These are phyloP conservation scores for Scutellaria galericulata DNA, from an alignment of 257 asterid genomes.

Conservation along the genomic window DNA sequence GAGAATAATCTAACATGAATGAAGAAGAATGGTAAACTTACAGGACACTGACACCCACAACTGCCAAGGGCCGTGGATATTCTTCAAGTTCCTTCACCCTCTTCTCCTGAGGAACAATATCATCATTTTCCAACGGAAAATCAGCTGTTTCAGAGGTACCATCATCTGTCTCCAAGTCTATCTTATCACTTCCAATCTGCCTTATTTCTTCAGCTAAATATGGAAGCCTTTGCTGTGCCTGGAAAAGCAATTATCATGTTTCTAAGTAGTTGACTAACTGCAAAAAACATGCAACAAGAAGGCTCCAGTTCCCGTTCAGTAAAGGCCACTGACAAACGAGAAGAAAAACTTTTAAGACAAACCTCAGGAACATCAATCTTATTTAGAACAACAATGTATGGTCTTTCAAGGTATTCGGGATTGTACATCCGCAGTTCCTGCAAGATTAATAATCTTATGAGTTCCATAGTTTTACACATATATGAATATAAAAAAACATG, in stretches of 20 bases:
- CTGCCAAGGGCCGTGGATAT: conserved; percentile 79
- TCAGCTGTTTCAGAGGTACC: conserved; percentile 32
- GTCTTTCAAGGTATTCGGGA: conserved; percentile 92
- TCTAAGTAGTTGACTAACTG: conserved; percentile 20
- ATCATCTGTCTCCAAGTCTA: conserved; percentile 21
- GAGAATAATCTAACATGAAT: background rate
- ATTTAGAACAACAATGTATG: conserved; percentile 84
- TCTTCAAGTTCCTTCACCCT: conserved; percentile 79
- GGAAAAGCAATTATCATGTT: conserved; percentile 24
- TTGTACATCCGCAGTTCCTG: conserved; percentile 99
- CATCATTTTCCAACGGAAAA: conserved; percentile 33
- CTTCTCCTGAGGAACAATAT: conserved; percentile 45
- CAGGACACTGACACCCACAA: conserved; percentile 93
- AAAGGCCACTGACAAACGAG: conserved; percentile 38
- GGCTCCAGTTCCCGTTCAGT: conserved; percentile 1
- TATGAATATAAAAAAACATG: background rate
- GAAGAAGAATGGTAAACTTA: conserved; percentile 48
- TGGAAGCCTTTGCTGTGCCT: conserved; percentile 81
- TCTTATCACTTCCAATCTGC: conserved; percentile 63
- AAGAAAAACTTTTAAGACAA: conserved; percentile 14
- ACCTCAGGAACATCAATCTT: conserved; percentile 93
- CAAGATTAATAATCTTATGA: conserved; percentile 30
- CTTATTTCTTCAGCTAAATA: conserved; percentile 62
- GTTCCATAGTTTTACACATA: conserved; percentile 4
- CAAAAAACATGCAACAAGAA: background rate